Base-by-base conservation (phyloP, 2,329 filamentous ascomycete genomes). In the Fusarium fracticaudum region DNA sequence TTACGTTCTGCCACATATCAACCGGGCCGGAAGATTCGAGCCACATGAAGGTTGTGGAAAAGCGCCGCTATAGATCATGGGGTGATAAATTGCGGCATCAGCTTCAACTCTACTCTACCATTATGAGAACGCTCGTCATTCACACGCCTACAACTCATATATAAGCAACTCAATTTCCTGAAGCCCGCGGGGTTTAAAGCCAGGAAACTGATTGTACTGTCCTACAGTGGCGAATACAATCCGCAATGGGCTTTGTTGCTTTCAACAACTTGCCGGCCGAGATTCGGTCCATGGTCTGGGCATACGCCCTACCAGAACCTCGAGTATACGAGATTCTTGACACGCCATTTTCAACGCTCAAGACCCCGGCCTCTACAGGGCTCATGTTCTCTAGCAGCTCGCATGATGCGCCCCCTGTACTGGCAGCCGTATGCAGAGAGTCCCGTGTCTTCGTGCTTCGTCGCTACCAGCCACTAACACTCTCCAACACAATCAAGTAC, bases 271-370 rank as follows among this genome's bases (percentile, higher is more conserved):
- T 73, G 14, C 76, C 71, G 20, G 64, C 65, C 40, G 71, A 76
- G 73, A 59, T 76, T 48, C 65, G 73, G 44, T 68, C 62, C n/a
- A 77, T 75, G 62, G 58, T 72, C 24, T 73, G 74, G 72, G 55
- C 41, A 50, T 62, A 67, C 48, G 66, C 72, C 43, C 64, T 77
- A 33, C 71, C 64, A n/a, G 74, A 71, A 37, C 63, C 71, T 37
- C 69, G 65, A 61, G 67, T 75, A 45, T 75, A 75, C 37, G 74
- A 78, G 44, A 64, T 78, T 18, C 59, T 76, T 41, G 73, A 76
- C 44, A 64, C 69, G 41, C 73, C 74, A 47, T 55, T 65, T 41
- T 67, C 71, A 47, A 77, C 72, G 31, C 57, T 68, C 61, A 70
- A 67, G 63, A 73, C 71, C n/a, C 67, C 67, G 26, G 60, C 67